Evolutionary conservation across 768 basidiomycete species (phyloP), one percentile per base, ranked within the genome.

Genomic region (Pleurotus djamor): DNA sequence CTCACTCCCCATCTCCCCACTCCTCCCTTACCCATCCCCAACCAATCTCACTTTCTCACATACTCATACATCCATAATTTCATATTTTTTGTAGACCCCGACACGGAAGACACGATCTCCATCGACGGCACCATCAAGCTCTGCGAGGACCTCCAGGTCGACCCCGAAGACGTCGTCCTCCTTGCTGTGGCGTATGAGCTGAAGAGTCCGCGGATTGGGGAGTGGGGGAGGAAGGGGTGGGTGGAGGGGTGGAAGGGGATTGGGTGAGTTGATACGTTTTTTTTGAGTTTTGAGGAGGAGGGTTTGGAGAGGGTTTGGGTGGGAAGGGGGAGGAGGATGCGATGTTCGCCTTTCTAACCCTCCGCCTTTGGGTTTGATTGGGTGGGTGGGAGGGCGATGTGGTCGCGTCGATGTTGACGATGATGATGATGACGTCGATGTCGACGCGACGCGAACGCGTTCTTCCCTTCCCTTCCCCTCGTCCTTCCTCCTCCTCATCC

Each of bases 131-230:
- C 94, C 16, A 84, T 94, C 71, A 79, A 76, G 67, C 74, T 94
- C 48, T 92, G 93, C 61, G 75, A 83, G 64, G 91, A 91, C 65
- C 74, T 92, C 1, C 74, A 67, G 1, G 85, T 91, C 13, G 76
- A 91, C 64, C 89, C 88, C 1, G 91, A 92, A 62, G 91, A 95
- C 65, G 87, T 91, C 21, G 91, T 93, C 6, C 76, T 96, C 54
- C 81, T 96, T 45, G 85, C 89, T 4, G 75, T 96, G 43, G 94
- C 93, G 7, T 92, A 80, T 65, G 91, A 94, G 65, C 80, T 94
- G 28, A 87, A 89, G 67, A 90, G 90, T 4, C 89, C 88, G 0
- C 66, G 75, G 60, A 76, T 96, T 54, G 92, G 90, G 1, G 77
- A 81, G 59, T 96, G 92, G 87, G 78, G 76, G 35, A 80, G 75